Percentiles rank a stretch among this genome's conserved stretches.
Evolutionary conservation across 768 basidiomycete genomes (phyloP).

Genomic region (Omphalotus guepiniiformis): DNA sequence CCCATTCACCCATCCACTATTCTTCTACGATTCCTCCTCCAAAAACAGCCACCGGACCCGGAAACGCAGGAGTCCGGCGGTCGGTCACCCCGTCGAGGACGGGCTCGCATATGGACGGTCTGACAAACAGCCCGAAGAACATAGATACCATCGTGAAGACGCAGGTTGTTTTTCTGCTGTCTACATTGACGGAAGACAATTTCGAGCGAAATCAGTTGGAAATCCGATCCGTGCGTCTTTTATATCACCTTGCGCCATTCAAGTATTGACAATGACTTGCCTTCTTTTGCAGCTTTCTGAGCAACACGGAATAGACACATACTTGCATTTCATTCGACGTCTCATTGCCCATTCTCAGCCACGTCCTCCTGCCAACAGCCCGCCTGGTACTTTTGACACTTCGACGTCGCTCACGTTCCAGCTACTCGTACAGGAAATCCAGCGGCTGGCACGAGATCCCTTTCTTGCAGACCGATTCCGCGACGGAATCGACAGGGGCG

Average conservation of each 20-base stretch:
- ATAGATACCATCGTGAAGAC: slow-evolving; percentile 93
- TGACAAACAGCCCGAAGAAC: slow-evolving; percentile 65
- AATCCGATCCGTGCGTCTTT: slow-evolving; percentile 80
- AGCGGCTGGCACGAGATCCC: slow-evolving; percentile 86
- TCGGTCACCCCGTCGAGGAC: slow-evolving; percentile 76
- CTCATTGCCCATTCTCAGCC: slow-evolving; percentile 86
- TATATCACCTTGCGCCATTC: slow-evolving; percentile 14
- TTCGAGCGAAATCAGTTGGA: slow-evolving; percentile 92
- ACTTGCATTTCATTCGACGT: slow-evolving; percentile 95
- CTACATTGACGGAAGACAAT: slow-evolving; percentile 94
- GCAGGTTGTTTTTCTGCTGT: slow-evolving; percentile 96
- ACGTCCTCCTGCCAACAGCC: slow-evolving; percentile 54
- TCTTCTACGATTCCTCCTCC: slow-evolving; percentile 19
- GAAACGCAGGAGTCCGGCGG: slow-evolving; percentile 60
- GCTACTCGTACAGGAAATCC: slow-evolving; percentile 82
- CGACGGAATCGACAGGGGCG: slow-evolving; percentile 84
- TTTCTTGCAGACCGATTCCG: slow-evolving; percentile 87
- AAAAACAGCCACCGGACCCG: slow-evolving; percentile 72
- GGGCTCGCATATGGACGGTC: slow-evolving; percentile 77
- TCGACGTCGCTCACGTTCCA: slow-evolving; percentile 79
- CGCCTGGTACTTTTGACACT: slow-evolving; percentile 67
- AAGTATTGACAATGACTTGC: slow-evolving; percentile 11
- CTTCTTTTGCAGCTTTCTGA: slow-evolving; percentile 73
- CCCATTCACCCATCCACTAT: slow-evolving; percentile 26
- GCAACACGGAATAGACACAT: slow-evolving; percentile 95